Conservation (phyloP, 2,329 filamentous ascomycete genomes). For the Microdochium bolleyi region DNA sequence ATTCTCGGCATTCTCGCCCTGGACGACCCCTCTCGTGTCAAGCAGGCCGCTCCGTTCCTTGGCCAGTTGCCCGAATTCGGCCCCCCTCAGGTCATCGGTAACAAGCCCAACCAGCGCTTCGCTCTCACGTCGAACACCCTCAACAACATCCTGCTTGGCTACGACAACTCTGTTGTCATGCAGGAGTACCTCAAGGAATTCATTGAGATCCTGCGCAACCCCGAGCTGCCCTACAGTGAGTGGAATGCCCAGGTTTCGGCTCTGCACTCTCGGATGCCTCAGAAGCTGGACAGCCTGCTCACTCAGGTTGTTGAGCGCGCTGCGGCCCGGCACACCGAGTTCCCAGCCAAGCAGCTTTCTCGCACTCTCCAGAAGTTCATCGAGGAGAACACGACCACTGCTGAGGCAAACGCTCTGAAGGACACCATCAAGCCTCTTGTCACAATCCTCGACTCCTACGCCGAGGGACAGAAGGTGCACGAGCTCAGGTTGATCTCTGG, state of each 20-base stretch:
- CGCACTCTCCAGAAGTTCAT: constrained; percentile 85
- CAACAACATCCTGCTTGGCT: constrained; percentile 82
- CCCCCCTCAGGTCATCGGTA: constrained; percentile 77
- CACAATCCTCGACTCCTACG: constrained; percentile 71
- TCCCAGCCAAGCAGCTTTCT: constrained; percentile 79
- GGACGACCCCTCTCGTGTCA: constrained; percentile 91
- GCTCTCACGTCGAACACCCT: constrained; percentile 69
- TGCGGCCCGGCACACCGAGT: constrained; percentile 70
- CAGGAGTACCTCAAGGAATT: constrained; percentile 75
- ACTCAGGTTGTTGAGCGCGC: constrained; percentile 81
- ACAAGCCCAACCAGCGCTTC: constrained; percentile 87
- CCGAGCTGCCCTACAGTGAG: constrained; percentile 89
- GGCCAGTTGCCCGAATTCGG: constrained; percentile 85
- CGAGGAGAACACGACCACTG: constrained; percentile 70
- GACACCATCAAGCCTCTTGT: constrained; percentile 66
- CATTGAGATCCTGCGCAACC: constrained; percentile 81
- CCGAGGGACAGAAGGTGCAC: constrained; percentile 82
- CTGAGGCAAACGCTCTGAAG: constrained; percentile 68
- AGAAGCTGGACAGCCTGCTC: constrained; percentile 79
- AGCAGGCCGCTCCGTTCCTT: constrained; percentile 90
- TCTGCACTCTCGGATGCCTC: constrained; percentile 93
- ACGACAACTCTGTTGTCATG: constrained; percentile 98
- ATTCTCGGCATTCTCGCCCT: constrained; percentile 95
- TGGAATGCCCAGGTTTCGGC: constrained; percentile 95
- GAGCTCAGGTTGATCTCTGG: constrained; percentile 77